These are phyloP conservation scores for Nitzschia sp. DNA, from an alignment of 108 stramenopile genomes.

Conservation along the genomic window DNA sequence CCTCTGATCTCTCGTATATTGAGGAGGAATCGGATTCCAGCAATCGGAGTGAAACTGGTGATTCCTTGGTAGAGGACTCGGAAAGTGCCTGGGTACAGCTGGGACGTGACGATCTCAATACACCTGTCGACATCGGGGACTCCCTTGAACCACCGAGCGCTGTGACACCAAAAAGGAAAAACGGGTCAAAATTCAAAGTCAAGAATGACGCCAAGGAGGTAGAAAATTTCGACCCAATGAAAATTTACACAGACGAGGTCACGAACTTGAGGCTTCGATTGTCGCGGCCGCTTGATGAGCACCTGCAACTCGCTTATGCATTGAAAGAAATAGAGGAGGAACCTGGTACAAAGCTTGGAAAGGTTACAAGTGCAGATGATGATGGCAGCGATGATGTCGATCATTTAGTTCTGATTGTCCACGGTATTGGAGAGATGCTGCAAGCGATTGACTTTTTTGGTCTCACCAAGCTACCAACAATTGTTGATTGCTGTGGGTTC, in stretches of 20 bases:
- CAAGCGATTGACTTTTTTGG: constrained; percentile 62
- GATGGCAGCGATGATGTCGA: constrained; percentile 43
- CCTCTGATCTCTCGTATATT: background rate
- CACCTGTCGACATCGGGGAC: background rate
- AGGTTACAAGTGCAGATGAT: background rate
- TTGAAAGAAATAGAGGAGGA: constrained; percentile 2
- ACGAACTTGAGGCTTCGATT: background rate
- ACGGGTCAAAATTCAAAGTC: background rate
- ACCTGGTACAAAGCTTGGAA: background rate
- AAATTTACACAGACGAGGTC: constrained; percentile 7
- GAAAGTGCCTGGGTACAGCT: background rate
- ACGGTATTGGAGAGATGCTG: constrained; percentile 81
- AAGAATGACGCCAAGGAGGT: background rate
- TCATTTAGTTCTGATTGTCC: constrained; percentile 75
- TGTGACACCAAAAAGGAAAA: background rate
- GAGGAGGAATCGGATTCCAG: background rate
- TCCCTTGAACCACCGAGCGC: background rate
- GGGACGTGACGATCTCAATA: no score
- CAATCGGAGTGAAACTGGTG: background rate
- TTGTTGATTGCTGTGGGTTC: constrained; percentile 66
- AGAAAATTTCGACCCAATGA: constrained; percentile 3
- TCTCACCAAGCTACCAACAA: constrained; percentile 54
- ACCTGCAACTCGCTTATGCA: constrained; percentile 11
- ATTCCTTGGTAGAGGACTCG: background rate
- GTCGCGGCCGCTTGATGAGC: constrained; percentile 5